These are phyloP conservation scores for Straminergon stramineum DNA, from an alignment of 225 moss, liverwort and hornwort species.

Conservation along the genomic window DNA sequence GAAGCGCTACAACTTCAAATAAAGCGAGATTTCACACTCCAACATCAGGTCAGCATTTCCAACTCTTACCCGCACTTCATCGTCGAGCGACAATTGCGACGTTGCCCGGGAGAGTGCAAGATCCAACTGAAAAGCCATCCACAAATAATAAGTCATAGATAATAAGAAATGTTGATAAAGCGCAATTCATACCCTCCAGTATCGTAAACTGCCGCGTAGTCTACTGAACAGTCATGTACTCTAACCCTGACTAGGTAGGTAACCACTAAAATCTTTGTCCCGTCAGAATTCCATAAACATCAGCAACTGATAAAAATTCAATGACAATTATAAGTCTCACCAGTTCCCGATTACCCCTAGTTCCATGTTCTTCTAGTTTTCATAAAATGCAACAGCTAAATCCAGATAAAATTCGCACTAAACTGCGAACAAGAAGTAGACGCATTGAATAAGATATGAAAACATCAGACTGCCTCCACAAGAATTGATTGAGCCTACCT, in stretches of 20 bases:
- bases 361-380: neutral
- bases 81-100: conserved; percentile 43
- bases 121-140: conserved; percentile 52
- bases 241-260: neutral
- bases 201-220: neutral
- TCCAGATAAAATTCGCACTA: neutral
- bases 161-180: neutral
- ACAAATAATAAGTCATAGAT: neutral
- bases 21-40: neutral
- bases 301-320: neutral
- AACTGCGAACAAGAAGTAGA: neutral
- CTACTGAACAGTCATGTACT: neutral
- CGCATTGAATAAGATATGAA: neutral
- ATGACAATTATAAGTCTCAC: neutral
- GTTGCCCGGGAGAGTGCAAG: conserved; percentile 47
- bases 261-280: neutral
- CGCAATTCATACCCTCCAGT: neutral
- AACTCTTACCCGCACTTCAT: conserved; percentile 65
- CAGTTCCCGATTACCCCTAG: neutral
- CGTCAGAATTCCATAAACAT: neutral
- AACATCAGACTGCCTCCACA: neutral
- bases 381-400: neutral
- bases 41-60: neutral
- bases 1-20: neutral
- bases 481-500: conserved; percentile 35